A percentile compares a stretch with the other conserved stretches of the same genome.
These are phyloP conservation scores for Omphalotus olearius DNA, from an alignment of 1,284 basidiomycete species.

Conservation along the genomic window DNA sequence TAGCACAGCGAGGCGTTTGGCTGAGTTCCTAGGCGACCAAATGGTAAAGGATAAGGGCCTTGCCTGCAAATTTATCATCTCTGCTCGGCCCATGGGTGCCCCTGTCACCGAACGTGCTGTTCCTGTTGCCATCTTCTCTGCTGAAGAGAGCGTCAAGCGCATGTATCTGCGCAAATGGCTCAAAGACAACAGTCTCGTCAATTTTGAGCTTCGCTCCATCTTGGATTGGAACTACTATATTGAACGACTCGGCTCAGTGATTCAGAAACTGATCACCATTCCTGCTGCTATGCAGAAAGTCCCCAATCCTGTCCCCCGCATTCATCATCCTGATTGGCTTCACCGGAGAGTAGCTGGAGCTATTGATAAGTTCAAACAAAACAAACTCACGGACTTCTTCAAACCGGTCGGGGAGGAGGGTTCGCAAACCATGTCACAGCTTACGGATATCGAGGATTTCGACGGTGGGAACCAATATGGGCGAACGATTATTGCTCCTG, in stretches of 20 bases:
- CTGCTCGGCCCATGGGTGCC: constrained; percentile 87
- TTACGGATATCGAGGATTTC: constrained; percentile 13
- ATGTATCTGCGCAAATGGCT: constrained; percentile 95
- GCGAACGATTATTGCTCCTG: constrained; percentile 49
- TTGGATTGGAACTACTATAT: constrained; percentile 99
- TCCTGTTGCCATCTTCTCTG: constrained; percentile 98
- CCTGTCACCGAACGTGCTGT: constrained; percentile 97
- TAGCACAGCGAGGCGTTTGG: constrained; percentile 91
- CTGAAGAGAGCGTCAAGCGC: constrained; percentile 87
- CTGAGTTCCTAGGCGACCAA: constrained; percentile 96
- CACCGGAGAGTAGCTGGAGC: constrained; percentile 85
- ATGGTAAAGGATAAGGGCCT: constrained; percentile 99
- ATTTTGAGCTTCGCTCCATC: constrained; percentile 92
- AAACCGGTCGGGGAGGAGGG: constrained; percentile 38
- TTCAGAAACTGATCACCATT: constrained; percentile 99
- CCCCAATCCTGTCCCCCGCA: constrained; percentile 92
- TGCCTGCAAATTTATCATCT: constrained; percentile 99
- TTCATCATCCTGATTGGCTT: constrained; percentile 97
- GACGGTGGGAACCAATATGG: constrained; percentile 17
- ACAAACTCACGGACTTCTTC: constrained; percentile 97
- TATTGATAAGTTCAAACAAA: constrained; percentile 97
- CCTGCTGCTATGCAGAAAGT: constrained; percentile 99
- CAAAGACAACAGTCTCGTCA: constrained; percentile 85
- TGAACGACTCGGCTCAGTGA: constrained; percentile 95
- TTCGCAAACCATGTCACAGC: constrained; percentile 24